Percentiles rank a stretch among this genome's conserved stretches.
Evolutionary conservation across 2,329 filamentous ascomycete species (phyloP).

Genomic region (Eutypa lata): DNA sequence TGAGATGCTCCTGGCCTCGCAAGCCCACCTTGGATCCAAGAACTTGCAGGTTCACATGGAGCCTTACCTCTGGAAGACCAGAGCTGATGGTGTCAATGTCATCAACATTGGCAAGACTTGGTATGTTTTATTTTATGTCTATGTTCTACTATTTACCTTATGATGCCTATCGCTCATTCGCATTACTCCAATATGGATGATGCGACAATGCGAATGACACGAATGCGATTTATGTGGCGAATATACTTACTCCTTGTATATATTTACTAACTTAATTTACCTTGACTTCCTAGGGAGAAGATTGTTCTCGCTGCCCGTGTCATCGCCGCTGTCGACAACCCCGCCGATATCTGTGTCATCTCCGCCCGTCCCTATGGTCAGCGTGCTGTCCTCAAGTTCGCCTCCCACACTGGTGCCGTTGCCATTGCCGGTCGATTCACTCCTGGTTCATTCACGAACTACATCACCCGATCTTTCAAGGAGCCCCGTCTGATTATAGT

Average conservation of each 20-base stretch:
- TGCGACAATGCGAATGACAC: no score
- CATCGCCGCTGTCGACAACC: constrained; percentile 99
- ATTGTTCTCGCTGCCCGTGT: constrained; percentile 98
- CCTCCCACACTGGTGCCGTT: constrained; percentile 93
- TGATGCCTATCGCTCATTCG: no score
- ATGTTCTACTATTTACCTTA: not conserved
- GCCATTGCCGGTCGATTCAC: constrained; percentile 99
- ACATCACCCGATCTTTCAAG: constrained; percentile 99
- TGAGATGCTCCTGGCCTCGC: constrained; percentile 97
- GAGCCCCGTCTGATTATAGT: constrained; percentile 99
- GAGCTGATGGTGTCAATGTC: constrained; percentile 96
- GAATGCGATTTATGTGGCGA: not conserved
- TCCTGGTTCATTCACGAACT: constrained; percentile 99
- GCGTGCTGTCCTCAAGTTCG: constrained; percentile 99
- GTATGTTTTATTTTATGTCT: constrained; percentile 50
- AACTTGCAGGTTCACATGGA: constrained; percentile 99
- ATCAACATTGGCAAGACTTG: constrained; percentile 99
- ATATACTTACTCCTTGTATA: not conserved
- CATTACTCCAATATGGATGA: no score
- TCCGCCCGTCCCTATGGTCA: constrained; percentile 99
- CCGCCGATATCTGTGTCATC: constrained; percentile 98
- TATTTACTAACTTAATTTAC: constrained; percentile 5
- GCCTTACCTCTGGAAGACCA: constrained; percentile 99
- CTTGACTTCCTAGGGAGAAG: constrained; percentile 76
- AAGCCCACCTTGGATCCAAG: constrained; percentile 96